phyloP scores from a whole-genome alignment of 371 early-diverging fungal genomes.

The Mortierella sp. region DNA sequence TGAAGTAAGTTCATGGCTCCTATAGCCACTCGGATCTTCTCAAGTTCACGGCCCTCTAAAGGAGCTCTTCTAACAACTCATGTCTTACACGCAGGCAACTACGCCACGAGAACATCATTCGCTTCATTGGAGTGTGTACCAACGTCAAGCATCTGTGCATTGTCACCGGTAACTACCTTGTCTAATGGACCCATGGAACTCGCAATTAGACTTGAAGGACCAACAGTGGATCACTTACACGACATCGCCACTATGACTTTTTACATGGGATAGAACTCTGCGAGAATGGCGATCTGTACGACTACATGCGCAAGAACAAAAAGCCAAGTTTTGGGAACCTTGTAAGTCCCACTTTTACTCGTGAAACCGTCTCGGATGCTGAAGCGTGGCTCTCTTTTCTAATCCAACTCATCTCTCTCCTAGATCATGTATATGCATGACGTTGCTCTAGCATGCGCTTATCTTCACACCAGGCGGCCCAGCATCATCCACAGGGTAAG shows the following conservation, averaged over 20 bases:
- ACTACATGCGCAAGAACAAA: constrained; percentile 73
- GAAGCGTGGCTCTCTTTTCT: no score
- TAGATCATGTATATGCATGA: constrained; percentile 85
- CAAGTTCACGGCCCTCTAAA: background rate
- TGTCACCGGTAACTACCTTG: constrained; percentile 58
- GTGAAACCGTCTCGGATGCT: no score
- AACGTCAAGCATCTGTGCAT: constrained; percentile 76
- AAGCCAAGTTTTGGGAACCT: constrained; percentile 72
- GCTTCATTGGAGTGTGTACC: constrained; percentile 80
- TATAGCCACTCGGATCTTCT: background rate
- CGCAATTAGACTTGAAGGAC: no score
- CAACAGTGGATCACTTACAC: background rate
- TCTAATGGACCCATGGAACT: no score
- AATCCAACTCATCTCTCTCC: no score
- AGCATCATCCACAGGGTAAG: constrained; percentile 66
- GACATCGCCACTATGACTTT: background rate
- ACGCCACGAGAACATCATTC: constrained; percentile 81
- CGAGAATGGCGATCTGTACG: constrained; percentile 79
- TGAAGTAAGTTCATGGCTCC: constrained; percentile 65
- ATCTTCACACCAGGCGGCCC: constrained; percentile 62
- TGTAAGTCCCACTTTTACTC: constrained; percentile 17
- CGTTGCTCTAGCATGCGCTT: constrained; percentile 67
- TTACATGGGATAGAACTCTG: constrained; percentile 63
- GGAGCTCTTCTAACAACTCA: background rate
- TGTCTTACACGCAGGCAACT: constrained; percentile 60